phyloP scores from a whole-genome alignment of 805 yeast genomes.

The Yarrowia keelungensis region DNA sequence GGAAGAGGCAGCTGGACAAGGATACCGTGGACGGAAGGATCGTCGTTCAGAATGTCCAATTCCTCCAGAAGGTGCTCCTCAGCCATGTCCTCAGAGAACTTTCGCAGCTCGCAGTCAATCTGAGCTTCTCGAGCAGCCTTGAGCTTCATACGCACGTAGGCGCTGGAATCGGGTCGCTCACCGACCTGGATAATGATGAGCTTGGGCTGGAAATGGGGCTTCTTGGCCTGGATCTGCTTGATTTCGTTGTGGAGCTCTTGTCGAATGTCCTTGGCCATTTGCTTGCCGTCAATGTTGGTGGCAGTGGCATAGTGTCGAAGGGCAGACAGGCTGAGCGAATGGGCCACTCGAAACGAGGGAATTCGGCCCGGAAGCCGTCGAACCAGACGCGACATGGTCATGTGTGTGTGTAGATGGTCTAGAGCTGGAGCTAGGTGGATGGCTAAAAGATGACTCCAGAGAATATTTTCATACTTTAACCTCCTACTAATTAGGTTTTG shows the following conservation, averaged over 20 bases:
- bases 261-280: constrained; percentile 42
- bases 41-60: constrained; percentile 71
- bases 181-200: constrained; percentile 91
- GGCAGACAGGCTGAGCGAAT: constrained; percentile 34
- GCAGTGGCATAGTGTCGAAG: constrained; percentile 38
- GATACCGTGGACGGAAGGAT: constrained; percentile 81
- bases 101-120: constrained; percentile 69
- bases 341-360: constrained; percentile 29
- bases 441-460: constrained; percentile 23
- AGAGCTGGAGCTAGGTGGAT: constrained; percentile 4
- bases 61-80: constrained; percentile 64
- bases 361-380: constrained; percentile 29
- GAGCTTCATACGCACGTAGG: constrained; percentile 89
- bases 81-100: constrained; percentile 66
- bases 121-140: constrained; percentile 88
- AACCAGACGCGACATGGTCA: constrained; percentile 38
- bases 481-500: constrained; percentile 24
- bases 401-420: not conserved
- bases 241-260: constrained; percentile 43
- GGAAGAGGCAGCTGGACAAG: constrained; percentile 93
- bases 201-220: constrained; percentile 65
- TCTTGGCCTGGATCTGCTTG: constrained; percentile 41
- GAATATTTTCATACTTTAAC: constrained; percentile 32
- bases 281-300: constrained; percentile 37
- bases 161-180: constrained; percentile 83